Conservation (phyloP, 768 basidiomycete genomes). For the Phanerochaete carnosa region DNA sequence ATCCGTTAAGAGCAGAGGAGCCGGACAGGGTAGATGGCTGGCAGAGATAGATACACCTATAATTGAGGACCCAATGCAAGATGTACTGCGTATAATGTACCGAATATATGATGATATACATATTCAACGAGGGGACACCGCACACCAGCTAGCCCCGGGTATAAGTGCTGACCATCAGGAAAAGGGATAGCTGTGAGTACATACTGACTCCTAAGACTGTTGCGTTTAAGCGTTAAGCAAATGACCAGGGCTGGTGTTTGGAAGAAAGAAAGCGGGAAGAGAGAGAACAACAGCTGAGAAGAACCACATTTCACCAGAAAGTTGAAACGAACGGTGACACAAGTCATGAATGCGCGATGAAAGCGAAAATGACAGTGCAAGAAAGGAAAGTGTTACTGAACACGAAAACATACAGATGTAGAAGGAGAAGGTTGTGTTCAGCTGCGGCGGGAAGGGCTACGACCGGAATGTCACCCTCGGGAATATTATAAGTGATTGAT, state of each 20-base stretch:
- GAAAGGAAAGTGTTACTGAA: neutral
- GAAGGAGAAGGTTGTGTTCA: no score
- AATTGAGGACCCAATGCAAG: slow-evolving; percentile 5
- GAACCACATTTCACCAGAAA: neutral
- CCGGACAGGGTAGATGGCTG: neutral
- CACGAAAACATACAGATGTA: neutral
- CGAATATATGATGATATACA: slow-evolving; percentile 11
- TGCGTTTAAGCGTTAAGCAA: neutral
- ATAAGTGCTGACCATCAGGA: neutral
- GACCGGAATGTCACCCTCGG: neutral
- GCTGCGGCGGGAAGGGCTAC: no score
- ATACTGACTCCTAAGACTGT: neutral
- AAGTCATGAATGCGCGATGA: neutral
- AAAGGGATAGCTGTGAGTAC: slow-evolving; percentile 1
- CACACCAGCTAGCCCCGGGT: neutral
- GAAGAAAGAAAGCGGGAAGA: neutral
- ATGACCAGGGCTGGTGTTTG: neutral
- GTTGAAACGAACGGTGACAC: neutral
- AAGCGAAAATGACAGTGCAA: neutral
- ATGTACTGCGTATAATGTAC: slow-evolving; percentile 8
- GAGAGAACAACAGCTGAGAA: neutral
- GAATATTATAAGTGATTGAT: slow-evolving; percentile 4
- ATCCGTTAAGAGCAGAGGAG: neutral
- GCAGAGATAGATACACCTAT: slow-evolving; percentile 5
- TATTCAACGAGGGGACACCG: neutral